Base-by-base conservation (phyloP, 306 rosid species). In the Castanea sativa region DNA sequence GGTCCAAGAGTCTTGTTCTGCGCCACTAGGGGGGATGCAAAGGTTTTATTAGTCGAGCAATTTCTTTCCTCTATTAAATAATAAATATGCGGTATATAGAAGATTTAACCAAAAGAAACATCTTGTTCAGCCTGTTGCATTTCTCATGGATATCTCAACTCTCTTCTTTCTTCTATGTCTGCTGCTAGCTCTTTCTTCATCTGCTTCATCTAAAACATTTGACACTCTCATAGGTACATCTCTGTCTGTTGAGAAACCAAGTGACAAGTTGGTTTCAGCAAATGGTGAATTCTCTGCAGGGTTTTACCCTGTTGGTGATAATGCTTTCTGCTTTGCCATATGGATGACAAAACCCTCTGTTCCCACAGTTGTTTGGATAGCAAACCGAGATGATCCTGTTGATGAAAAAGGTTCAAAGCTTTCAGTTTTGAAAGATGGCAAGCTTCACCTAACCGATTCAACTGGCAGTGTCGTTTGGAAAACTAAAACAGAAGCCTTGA, bases 281-380 rank as follows among this genome's bases (percentile, higher is more conserved):
- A 78, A 83, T 7, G 87, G 86, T 0, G 85, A 70, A 18, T 91
- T 87, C 89, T 63, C 87, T 0, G 90, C 91, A 0, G 90, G 90
- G 0, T 91, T 87, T 78, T 74, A 74, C 10, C 65, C 64, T 2
- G 88, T 91, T 0, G 96, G 91, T 0, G 81, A 81, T 2, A 91
- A 89, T 38, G 43, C 43, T 38, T 38, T 38, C 2, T 38, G 43
- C 43, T 38, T 6, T 38, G 43, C 43, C 43, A 38, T 38, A 38
- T 38, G 86, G 82, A 87, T 84, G 86, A 76, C 77, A 2, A 82
- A 74, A 18, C 80, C 85, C 69, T 20, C 82, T n/a, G 43, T 69
- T 51, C 88, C 69, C 23, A 80, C 89, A 59, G 32, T 87, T 5
- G 80, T 87, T 32, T 91, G 93, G 96, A 87, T 76, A 80, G 93